Base-by-base conservation (phyloP, 805 yeast species). In the Wickerhamomyces chaumierensis region DNA sequence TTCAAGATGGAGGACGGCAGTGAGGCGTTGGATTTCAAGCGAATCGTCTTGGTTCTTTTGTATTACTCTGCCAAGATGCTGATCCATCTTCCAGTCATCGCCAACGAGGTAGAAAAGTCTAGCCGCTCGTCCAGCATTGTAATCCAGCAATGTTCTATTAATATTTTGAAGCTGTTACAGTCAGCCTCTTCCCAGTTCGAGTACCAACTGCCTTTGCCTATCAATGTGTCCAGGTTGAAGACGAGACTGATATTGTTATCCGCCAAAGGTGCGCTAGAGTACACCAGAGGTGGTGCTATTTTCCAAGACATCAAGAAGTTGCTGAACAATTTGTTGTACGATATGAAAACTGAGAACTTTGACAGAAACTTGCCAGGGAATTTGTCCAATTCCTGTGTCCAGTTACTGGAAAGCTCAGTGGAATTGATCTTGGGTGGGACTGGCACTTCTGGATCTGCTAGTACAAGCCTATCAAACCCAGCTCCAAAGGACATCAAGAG, bases 211-310 rank as follows among this genome's bases (percentile, higher is more conserved):
- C 81, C 88, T 0, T 55, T 81, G 12, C 88, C 92, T 0, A 55
- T 78, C 35, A 80, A 78, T 45, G 58, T 74, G 9, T 63, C 81
- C 0, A 57, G 86, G 43, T 75, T 78, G 43, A 75, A 72, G 48
- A 75, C 83, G 3, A 62, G 86, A 36, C 68, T 78, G 45, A 66
- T 81, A 0, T 61, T 82, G 23, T 49, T 81, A 35, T 81, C 79
- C 20, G 85, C 87, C 0, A 74, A 75, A 45, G 87, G 94, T 14
- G 74, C 86, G 1, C 62, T 87, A 40, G 95, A 86, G 45, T 85
- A 83, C 53, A 77, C 84, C 2, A 75, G 84, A 53, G 86, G 87
- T 31, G 95, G 95, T 0, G 78, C 90, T 2, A 58, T 86, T 39
- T 77, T 79, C 52, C 82, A 75, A 51, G 86, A 78, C 37, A 75